Evolutionary conservation across 371 early-diverging fungal genomes (phyloP), one percentile per base, ranked within the genome.

Genomic region (Umbelopsis sp.): DNA sequence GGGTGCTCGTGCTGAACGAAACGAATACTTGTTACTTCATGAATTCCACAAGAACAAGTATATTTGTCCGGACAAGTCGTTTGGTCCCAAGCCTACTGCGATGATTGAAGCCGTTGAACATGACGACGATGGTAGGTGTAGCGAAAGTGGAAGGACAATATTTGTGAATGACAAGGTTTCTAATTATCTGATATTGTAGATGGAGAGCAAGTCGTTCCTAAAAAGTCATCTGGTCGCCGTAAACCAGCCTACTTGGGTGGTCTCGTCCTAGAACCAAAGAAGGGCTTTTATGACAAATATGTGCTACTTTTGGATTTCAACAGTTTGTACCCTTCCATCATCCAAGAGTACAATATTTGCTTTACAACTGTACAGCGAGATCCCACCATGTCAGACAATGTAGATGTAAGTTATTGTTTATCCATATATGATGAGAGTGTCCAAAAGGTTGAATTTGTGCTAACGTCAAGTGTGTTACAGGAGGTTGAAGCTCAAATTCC

Each of bases 281-380:
- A 89, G 69, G 99, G 99, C 0, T 92, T 98, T 68, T 99, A 99
- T 77, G 98, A 99, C 76, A 95, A 93, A 69, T 95, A 89, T 74
- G 96, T 99, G 6, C 77, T 99, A 45, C 81, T 99, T 53, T 84
- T 99, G 50, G 99, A 99, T 87, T 99, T 99, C 88, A 99, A 99
- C 91, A 95, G 96, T 82, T 89, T 99, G 87, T 99, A 99, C 74
- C 99, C 99, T 52, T 99, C 99, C 25, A 99, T 99, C 69, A 99
- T 99, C 73, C 99, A 98, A 78, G 99, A 99, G 82, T 99, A 92
- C 86, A 99, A 99, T 80, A 94, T 99, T 57, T 99, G 99, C 83
- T 99, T 99, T 76, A 99, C 99, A 11, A 99, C 99, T 0, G 94
- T 99, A 4, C 86, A 90, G 44, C 85, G 95, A 20, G 72, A 79